Evolutionary conservation across 2,329 filamentous ascomycete species (phyloP), one percentile per base, ranked within the genome.

Genomic region (Fusarium sp.): DNA sequence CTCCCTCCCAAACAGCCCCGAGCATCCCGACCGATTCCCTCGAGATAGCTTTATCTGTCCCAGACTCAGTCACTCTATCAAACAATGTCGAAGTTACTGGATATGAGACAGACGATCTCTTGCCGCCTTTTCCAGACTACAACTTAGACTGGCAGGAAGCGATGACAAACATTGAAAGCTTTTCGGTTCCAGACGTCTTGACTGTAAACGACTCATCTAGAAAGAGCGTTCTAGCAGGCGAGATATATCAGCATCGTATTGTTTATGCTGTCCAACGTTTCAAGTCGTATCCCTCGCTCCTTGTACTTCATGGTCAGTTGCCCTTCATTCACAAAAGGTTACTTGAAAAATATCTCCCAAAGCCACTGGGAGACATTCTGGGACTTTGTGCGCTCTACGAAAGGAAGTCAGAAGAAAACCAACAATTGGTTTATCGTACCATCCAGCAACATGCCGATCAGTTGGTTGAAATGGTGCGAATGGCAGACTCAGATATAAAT

Each of bases 381-480:
- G 33, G 21, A 2, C 18, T 49, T 5, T 49, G 33, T 14, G 47
- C 47, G 1, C 47, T 49, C 3, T 49, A 49, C 17, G 13, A 40
- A 5, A 13, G 0, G 39, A 49, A 40, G 3, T 49, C 11, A 3
- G 47, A 29, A 36, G 20, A n/a, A 3, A 49, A 49, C 14, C 47
- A 40, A 7, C 47, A 40, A 5, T 23, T 49, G 10, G 4, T 49
- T 17, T 49, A 49, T 20, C 39, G 33, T 29, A 27, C 47, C 10
- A 49, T 49, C 11, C 47, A 49, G 11, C 47, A 49, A 49, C 10
- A 40, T 49, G 47, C 33, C 17, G 21, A 49, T 40, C 33, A 49
- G n/a, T 14, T 49, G 21, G 10, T 29, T 13, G 13, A 40, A 7
- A 11, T 40, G 1, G 27, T 2, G 13, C 23, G 21, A 21, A 11